These are phyloP conservation scores for Magnolia kwangsiensis DNA, from an alignment of 164 flowering plant genomes.

Conservation along the genomic window DNA sequence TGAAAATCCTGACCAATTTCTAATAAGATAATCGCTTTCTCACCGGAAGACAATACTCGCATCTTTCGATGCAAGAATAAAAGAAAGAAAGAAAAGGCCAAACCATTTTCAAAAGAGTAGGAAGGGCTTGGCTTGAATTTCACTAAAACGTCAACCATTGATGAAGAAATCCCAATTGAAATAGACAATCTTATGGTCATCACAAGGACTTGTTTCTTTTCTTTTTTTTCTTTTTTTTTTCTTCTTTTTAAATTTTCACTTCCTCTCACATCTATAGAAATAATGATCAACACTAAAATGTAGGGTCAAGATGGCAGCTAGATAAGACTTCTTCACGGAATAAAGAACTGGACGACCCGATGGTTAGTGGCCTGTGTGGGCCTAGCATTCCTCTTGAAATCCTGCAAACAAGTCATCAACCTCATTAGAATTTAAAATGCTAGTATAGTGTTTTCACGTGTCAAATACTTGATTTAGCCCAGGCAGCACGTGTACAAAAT, in stretches of 20 bases:
- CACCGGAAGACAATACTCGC: no score
- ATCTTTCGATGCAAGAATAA: no score
- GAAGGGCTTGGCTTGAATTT: no score
- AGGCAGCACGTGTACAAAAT: background rate
- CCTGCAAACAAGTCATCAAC: background rate
- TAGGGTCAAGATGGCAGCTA: background rate
- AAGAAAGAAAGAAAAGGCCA: no score
- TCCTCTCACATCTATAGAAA: no score
- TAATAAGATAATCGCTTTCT: no score
- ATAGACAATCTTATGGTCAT: no score
- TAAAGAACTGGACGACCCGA: background rate
- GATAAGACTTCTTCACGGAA: background rate
- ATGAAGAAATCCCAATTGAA: background rate
- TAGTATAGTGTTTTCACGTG: background rate
- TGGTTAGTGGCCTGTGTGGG: conserved; percentile 8
- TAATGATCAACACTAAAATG: background rate
- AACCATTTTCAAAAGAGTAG: no score
- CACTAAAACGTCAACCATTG: background rate
- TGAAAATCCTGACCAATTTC: no score
- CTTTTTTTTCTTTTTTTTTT: no score
- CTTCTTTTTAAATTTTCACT: no score
- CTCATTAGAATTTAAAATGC: background rate
- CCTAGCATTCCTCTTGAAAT: conserved; percentile 9
- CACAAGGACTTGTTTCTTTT: no score
- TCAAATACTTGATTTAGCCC: background rate